A percentile compares a stretch with the other conserved stretches of the same genome.
Evolutionary conservation across 306 rosid genomes (phyloP).

Genomic region (Castanea sativa): DNA sequence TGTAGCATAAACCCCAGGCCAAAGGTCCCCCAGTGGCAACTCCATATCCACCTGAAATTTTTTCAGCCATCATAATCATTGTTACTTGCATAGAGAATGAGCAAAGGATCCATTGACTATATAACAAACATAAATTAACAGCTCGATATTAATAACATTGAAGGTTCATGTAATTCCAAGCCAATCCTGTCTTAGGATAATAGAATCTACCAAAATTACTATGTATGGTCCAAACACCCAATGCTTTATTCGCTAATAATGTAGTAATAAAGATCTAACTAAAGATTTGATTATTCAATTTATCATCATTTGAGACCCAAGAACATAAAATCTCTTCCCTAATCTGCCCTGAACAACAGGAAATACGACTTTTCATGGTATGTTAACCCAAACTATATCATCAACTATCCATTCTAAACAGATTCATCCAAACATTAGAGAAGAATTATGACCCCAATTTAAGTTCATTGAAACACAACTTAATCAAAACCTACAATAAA

Average conservation of each 20-base stretch:
- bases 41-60: slow-evolving; percentile 85
- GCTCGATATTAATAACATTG: neutral
- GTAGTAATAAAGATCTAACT: neutral
- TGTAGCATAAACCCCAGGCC: slow-evolving; percentile 96
- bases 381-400: neutral
- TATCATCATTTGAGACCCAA: neutral
- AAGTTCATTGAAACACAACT: too few relatives aligned
- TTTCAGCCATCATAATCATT: slow-evolving; percentile 18
- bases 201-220: neutral
- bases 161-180: neutral
- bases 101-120: neutral
- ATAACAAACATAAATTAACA: neutral
- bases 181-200: neutral
- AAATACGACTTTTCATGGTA: neutral
- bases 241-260: neutral
- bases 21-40: slow-evolving; percentile 95
- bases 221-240: too few relatives aligned
- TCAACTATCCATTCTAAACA: too few relatives aligned
- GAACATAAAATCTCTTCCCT: neutral
- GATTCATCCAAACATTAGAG: too few relatives aligned
- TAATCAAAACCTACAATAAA: too few relatives aligned
- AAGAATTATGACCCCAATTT: too few relatives aligned
- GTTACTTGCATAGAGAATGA: neutral
- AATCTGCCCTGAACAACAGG: neutral
- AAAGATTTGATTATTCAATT: neutral